Percentiles rank a stretch among this genome's conserved stretches.
Conservation (phyloP, 2,329 filamentous ascomycete species). For the Xylaria sp. region DNA sequence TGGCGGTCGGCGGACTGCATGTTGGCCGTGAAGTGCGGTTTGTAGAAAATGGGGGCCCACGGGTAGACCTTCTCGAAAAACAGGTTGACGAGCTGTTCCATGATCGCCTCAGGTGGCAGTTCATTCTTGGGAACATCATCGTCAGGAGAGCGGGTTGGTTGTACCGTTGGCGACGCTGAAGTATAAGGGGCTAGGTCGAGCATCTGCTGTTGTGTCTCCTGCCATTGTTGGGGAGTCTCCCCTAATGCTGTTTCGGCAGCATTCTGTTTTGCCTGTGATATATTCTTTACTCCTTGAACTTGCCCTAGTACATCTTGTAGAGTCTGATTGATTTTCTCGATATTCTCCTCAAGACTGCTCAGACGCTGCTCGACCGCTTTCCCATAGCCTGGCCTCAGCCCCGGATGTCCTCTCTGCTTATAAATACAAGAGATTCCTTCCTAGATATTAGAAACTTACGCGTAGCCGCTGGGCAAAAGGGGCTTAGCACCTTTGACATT, state of each 20-base stretch:
- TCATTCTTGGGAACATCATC: not conserved
- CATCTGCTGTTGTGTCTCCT: not conserved
- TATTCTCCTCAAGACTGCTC: constrained; percentile 15
- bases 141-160: not conserved
- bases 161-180: not conserved
- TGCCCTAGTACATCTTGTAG: constrained; percentile 6
- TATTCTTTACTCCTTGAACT: not conserved
- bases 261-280: constrained; percentile 4
- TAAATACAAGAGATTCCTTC: constrained; percentile 11
- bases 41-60: constrained; percentile 19
- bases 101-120: constrained; percentile 10
- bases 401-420: constrained; percentile 18
- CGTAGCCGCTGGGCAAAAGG: not conserved
- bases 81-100: constrained; percentile 16
- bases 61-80: constrained; percentile 21
- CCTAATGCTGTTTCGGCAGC: not conserved
- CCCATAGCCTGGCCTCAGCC: constrained; percentile 12
- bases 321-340: constrained; percentile 15
- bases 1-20: constrained; percentile 11
- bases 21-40: constrained; percentile 2
- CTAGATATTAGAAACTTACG: not conserved
- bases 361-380: constrained; percentile 17
- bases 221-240: constrained; percentile 1
- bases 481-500: constrained; percentile 5
- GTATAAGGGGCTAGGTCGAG: not conserved